Percentiles rank a stretch among this genome's conserved stretches.
Evolutionary conservation across 2,329 filamentous ascomycete species (phyloP).

Genomic region (Xylariales sp.): DNA sequence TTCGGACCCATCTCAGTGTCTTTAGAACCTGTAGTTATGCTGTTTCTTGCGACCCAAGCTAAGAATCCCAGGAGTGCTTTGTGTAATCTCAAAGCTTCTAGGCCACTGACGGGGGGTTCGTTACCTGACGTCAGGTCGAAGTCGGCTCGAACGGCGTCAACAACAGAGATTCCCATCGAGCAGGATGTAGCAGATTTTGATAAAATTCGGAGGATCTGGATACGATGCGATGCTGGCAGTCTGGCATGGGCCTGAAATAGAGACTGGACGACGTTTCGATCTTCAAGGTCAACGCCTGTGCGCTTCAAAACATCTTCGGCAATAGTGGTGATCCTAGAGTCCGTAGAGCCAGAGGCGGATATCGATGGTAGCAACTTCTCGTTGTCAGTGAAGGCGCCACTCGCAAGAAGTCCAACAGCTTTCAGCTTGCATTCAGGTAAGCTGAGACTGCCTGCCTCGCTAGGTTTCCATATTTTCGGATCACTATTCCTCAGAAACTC

Average conservation of each 20-base stretch:
- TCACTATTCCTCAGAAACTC: constrained; percentile 66
- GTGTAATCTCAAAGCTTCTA: constrained; percentile 76
- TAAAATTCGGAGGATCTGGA: constrained; percentile 70
- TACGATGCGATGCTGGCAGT: constrained; percentile 68
- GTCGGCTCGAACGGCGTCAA: constrained; percentile 64
- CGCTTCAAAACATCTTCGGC: constrained; percentile 87
- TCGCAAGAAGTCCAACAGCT: constrained; percentile 68
- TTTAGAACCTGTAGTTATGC: constrained; percentile 46
- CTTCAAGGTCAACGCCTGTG: constrained; percentile 69
- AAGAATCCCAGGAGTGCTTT: constrained; percentile 81
- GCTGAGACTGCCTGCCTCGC: constrained; percentile 56
- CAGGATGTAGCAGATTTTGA: constrained; percentile 73
- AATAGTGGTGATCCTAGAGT: constrained; percentile 75
- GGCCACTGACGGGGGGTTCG: constrained; percentile 43
- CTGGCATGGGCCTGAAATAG: constrained; percentile 72
- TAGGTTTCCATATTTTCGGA: constrained; percentile 63
- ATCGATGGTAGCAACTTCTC: constrained; percentile 82
- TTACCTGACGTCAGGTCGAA: constrained; percentile 39
- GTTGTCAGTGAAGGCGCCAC: constrained; percentile 76
- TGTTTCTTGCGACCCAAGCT: constrained; percentile 78
- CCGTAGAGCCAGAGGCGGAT: constrained; percentile 76
- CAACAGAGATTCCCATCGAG: constrained; percentile 61
- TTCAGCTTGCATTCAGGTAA: constrained; percentile 66
- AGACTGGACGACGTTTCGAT: constrained; percentile 53
- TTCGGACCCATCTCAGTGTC: constrained; percentile 62